Percentiles rank a stretch among this genome's conserved stretches.
These are phyloP conservation scores for Akebia trifoliata DNA, from an alignment of 164 flowering plant genomes.

Conservation along the genomic window DNA sequence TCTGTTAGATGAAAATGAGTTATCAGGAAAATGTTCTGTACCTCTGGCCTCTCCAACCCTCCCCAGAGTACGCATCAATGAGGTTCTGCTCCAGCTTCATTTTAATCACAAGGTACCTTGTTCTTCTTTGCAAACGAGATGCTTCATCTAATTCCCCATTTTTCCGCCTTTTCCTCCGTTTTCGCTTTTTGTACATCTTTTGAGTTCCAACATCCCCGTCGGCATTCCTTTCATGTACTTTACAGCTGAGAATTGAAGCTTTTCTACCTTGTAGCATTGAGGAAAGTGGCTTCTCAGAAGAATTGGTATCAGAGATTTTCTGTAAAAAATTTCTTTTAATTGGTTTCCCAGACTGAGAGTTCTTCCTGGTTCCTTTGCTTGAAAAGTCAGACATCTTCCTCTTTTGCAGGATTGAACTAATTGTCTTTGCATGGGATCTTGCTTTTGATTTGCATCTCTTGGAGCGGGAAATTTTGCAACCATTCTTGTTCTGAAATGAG, in stretches of 20 bases:
- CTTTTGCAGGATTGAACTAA: conserved; percentile 26
- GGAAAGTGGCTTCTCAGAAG: conserved; percentile 30
- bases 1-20: not conserved
- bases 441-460: conserved; percentile 31
- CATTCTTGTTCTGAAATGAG: conserved; percentile 24
- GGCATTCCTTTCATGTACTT: conserved; percentile 22
- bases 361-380: conserved; percentile 19
- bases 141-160: conserved; percentile 62
- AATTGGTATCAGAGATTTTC: conserved; percentile 20
- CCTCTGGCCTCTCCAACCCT: conserved; percentile 99
- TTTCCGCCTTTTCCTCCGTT: conserved; percentile 40
- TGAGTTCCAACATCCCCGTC: conserved; percentile 23
- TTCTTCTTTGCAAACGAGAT: conserved; percentile 73
- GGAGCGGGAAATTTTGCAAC: conserved; percentile 16
- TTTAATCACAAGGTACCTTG: conserved; percentile 78
- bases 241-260: conserved; percentile 9
- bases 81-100: conserved; percentile 92
- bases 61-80: conserved; percentile 91
- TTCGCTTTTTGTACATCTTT: conserved; percentile 35
- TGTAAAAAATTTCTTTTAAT: conserved; percentile 16
- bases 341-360: conserved; percentile 14
- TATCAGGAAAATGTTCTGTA: conserved; percentile 19
- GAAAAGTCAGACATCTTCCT: conserved; percentile 19
- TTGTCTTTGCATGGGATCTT: conserved; percentile 26
- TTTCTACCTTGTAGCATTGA: conserved; percentile 18